Conservation (phyloP, 2,329 filamentous ascomycete genomes). For the Claviceps humidiphila region DNA sequence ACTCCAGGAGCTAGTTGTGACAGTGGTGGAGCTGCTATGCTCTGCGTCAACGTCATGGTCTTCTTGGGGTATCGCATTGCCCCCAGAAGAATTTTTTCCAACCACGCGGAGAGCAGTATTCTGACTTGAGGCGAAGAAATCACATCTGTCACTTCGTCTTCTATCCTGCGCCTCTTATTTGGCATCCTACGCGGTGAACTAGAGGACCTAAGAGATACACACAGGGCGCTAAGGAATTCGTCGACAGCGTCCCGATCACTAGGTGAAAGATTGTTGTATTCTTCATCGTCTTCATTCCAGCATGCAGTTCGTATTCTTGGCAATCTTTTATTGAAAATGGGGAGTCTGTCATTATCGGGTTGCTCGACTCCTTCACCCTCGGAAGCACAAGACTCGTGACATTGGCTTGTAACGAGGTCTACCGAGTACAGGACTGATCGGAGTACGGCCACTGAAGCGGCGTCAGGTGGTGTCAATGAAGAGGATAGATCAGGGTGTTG, state of each 20-base stretch:
- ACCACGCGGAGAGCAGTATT: conserved; percentile 5
- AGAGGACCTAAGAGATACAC: not conserved
- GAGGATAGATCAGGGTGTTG: conserved; percentile 23
- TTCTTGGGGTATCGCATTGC: conserved; percentile 9
- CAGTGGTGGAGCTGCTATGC: conserved; percentile 12
- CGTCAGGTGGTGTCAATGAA: conserved; percentile 15
- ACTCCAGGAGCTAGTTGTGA: conserved; percentile 20
- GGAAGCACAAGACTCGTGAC: not conserved
- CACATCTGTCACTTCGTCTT: not conserved
- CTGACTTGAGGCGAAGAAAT: not conserved
- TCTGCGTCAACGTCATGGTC: conserved; percentile 10
- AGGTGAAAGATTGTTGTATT: conserved; percentile 9
- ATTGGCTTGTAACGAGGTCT: conserved; percentile 8
- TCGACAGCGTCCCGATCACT: conserved; percentile 18
- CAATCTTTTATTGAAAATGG: not conserved
- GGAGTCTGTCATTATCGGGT: not conserved
- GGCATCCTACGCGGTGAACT: not conserved
- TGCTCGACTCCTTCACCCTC: not conserved
- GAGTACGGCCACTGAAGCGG: conserved; percentile 15
- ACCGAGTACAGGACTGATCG: conserved; percentile 15
- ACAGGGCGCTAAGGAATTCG: conserved; percentile 15
- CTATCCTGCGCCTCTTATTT: not conserved
- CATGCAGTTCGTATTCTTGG: not conserved
- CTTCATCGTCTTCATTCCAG: conserved; percentile 1
- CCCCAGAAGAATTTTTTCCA: conserved; percentile 17